phyloP scores from a whole-genome alignment of 129 eudicot genomes.

The Rutidosis leptorrhynchoides region DNA sequence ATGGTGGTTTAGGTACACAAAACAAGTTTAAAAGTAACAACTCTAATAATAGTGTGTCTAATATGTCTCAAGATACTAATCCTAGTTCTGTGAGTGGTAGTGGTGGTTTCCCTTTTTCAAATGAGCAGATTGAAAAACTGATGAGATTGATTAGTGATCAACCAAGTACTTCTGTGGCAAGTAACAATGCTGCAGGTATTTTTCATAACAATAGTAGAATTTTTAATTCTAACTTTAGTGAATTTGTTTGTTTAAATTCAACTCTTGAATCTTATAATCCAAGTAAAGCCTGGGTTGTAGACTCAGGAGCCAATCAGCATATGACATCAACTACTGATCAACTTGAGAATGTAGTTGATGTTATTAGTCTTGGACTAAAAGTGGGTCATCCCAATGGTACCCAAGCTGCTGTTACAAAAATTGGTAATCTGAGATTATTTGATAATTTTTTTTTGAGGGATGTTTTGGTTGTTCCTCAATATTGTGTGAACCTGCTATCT shows the following conservation, averaged over 20 bases:
- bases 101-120: too few relatives aligned
- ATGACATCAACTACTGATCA: not conserved
- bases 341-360: not conserved
- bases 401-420: not conserved
- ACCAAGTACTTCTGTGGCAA: not conserved
- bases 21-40: too few relatives aligned
- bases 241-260: not conserved
- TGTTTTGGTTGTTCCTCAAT: not conserved
- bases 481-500: not conserved
- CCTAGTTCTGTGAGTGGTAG: too few relatives aligned
- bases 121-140: too few relatives aligned
- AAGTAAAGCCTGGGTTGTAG: too few relatives aligned
- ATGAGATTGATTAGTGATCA: not conserved
- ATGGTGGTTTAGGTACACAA: not conserved
- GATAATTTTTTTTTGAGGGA: not conserved
- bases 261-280: too few relatives aligned
- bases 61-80: too few relatives aligned
- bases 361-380: too few relatives aligned
- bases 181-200: not conserved
- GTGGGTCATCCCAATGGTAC: not conserved
- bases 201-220: not conserved
- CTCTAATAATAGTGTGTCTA: too few relatives aligned
- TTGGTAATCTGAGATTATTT: not conserved
- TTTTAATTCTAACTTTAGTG: not conserved
- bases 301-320: not conserved